These are phyloP conservation scores for Madurella fahalii DNA, from an alignment of 2,329 filamentous ascomycete species.

Conservation along the genomic window DNA sequence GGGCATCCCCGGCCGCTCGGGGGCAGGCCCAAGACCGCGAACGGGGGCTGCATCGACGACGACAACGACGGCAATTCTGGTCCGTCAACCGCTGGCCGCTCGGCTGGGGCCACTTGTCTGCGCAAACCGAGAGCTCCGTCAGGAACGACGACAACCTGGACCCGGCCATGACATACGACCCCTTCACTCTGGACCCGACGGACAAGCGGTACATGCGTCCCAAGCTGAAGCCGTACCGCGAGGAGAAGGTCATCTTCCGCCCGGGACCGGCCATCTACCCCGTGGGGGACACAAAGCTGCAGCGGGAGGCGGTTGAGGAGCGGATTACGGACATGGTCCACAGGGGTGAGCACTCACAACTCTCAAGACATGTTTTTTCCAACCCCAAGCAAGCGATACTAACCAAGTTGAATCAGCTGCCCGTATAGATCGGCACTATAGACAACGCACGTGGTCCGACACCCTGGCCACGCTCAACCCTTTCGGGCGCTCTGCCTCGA, in stretches of 20 bases:
- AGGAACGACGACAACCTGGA: conserved; percentile 27
- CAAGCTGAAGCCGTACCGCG: conserved; percentile 24
- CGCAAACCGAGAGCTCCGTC: too few relatives aligned
- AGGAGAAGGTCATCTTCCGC: conserved; percentile 25
- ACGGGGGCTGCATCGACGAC: too few relatives aligned
- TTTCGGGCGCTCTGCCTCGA: neutral
- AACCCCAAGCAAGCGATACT: too few relatives aligned
- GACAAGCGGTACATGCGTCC: conserved; percentile 18
- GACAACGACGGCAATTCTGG: conserved; percentile 36
- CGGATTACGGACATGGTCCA: conserved; percentile 22
- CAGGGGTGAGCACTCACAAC: conserved; percentile 19
- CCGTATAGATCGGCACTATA: too few relatives aligned
- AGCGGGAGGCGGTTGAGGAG: conserved; percentile 29
- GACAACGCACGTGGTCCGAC: too few relatives aligned
- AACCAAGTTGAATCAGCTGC: too few relatives aligned
- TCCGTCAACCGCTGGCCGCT: conserved; percentile 46
- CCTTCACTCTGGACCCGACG: conserved; percentile 27
- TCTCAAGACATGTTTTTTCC: too few relatives aligned
- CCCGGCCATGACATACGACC: conserved; percentile 26
- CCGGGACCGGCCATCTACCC: conserved; percentile 33
- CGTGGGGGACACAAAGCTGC: conserved; percentile 37
- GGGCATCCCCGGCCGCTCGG: conserved; percentile 27
- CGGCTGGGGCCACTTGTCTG: conserved; percentile 28
- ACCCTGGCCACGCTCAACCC: too few relatives aligned
- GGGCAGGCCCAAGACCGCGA: conserved; percentile 16